Conservation (phyloP, 2,329 filamentous ascomycete species). For the Fusarium zealandicum region DNA sequence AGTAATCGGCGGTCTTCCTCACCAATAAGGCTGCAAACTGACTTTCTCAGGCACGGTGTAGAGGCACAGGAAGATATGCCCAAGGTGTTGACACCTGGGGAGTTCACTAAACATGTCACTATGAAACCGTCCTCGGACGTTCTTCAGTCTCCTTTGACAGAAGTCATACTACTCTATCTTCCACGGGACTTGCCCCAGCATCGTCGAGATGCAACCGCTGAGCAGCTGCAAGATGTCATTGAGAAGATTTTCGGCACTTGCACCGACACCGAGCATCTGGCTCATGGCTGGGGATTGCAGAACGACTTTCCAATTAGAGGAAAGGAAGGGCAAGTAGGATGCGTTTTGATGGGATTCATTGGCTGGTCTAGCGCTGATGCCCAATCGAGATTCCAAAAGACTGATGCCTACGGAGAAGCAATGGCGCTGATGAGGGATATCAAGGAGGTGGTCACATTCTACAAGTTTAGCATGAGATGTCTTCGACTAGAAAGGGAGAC, state of each 20-base stretch:
- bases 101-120: slow-evolving; percentile 14
- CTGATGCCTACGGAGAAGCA: neutral
- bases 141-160: neutral
- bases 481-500: neutral
- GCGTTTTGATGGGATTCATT: slow-evolving; percentile 7
- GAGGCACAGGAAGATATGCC: slow-evolving; percentile 17
- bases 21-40: neutral
- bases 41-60: neutral
- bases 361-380: neutral
- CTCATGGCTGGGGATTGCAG: slow-evolving; percentile 11
- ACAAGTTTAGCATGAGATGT: neutral
- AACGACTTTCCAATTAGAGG: slow-evolving; percentile 12
- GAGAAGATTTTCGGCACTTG: neutral
- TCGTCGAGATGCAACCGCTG: neutral
- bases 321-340: neutral
- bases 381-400: accelerated
- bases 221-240: neutral
- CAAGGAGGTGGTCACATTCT: neutral
- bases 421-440: neutral
- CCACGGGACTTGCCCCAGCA: neutral
- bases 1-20: neutral
- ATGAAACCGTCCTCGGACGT: slow-evolving; percentile 11
- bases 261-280: neutral
- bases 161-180: slow-evolving; percentile 10
- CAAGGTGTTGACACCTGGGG: slow-evolving; percentile 16